Base-by-base conservation (phyloP, 306 rosid species). In the Prunus armeniaca region DNA sequence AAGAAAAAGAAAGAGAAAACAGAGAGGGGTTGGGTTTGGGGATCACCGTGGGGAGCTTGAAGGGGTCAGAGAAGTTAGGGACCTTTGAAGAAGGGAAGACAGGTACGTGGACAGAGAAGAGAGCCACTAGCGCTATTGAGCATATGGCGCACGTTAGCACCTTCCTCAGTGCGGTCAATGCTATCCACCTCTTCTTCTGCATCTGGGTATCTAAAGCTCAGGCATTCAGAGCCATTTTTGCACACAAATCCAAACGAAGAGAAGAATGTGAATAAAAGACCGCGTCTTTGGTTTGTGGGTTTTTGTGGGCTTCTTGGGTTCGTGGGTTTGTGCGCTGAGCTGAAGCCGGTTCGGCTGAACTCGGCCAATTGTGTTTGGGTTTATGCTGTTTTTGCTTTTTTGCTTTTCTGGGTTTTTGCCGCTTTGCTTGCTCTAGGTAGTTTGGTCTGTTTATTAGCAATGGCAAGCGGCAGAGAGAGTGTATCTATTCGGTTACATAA, bases 1-100 rank as follows among this genome's bases (percentile, higher is more conserved):
- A 47, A 73, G 22, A 56, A 8, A 22, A 22, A 20, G 13, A 41
- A 2, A 38, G 38, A 22, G 57, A 54, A 22, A 54, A 12, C 20
- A 47, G 57, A 61, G 69, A 67, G 22, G 50, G 43, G 72, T 2
- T 64, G 73, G 46, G 64, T 30, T 38, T 6, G 45, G 47, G 11
- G 34, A 50, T 81, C 81, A 92, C 98, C 97, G 90, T 81, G 61
- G 87, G 85, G 50, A 90, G 85, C 78, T 83, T 90, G 83, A 57
- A 62, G 76, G 89, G 71, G 41, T 88, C 91, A 85, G 84, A 84
- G 90, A 90, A 88, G 74, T 77, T 78, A 28, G 86, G 77, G 82
- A 84, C 89, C 64, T 75, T 75, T 52, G 88, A 86, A 2, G 95
- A 84, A 81, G 95, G 86, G 57, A 90, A 88, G 7, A 84, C 76